Evolutionary conservation across 2,329 filamentous ascomycete species (phyloP).

Genomic region (Hymenoscyphus fructigenus): DNA sequence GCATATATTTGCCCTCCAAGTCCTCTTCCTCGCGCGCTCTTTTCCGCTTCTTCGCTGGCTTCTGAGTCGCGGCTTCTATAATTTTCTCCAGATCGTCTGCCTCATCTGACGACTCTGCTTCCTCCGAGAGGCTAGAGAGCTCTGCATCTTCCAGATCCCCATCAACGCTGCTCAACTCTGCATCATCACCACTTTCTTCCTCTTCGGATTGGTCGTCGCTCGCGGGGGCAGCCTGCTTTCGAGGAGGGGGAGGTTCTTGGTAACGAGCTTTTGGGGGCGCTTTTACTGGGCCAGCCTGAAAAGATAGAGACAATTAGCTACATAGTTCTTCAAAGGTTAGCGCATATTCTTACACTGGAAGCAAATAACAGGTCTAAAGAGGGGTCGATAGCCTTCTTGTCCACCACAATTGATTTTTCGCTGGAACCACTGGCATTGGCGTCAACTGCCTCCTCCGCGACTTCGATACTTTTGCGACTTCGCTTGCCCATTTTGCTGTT

Average conservation of each 20-base stretch:
- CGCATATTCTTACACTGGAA: conserved; percentile 59
- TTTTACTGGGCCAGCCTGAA: conserved; percentile 39
- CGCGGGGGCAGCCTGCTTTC: conserved; percentile 28
- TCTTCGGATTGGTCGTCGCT: not conserved
- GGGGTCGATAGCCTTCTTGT: conserved; percentile 62
- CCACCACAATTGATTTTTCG: conserved; percentile 35
- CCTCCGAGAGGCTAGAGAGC: conserved; percentile 32
- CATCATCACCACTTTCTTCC: not conserved
- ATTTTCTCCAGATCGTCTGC: conserved; percentile 42
- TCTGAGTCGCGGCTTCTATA: conserved; percentile 43
- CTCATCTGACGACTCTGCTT: conserved; percentile 38
- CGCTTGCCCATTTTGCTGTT: conserved; percentile 35
- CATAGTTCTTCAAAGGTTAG: not conserved
- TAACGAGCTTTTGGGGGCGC: conserved; percentile 36
- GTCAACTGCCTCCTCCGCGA: conserved; percentile 23
- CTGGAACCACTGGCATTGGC: conserved; percentile 22
- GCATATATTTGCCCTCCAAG: conserved; percentile 68
- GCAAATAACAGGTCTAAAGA: conserved; percentile 69
- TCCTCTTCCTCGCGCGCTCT: conserved; percentile 61
- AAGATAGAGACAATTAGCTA: conserved; percentile 7
- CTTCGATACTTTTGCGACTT: conserved; percentile 29
- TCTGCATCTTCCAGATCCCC: conserved; percentile 38
- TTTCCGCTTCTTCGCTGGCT: conserved; percentile 58
- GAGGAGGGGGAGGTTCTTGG: conserved; percentile 37
- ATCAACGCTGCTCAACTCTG: conserved; percentile 29